A percentile compares a stretch with the other conserved stretches of the same genome.
phyloP scores from a whole-genome alignment of 257 asterid species.

The Penstemon davidsonii region DNA sequence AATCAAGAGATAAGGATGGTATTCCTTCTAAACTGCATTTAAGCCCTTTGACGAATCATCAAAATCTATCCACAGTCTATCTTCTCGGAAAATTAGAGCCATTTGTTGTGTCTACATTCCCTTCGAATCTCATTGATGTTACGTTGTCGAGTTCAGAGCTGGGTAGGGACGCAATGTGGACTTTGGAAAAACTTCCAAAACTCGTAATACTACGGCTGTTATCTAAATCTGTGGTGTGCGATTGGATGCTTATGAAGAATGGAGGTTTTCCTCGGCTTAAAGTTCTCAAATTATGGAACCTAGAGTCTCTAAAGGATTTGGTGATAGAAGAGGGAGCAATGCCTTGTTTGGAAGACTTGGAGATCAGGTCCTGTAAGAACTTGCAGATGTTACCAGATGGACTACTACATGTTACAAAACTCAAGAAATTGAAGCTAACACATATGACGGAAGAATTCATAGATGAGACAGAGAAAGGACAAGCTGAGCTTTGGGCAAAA shows the following conservation, averaged over 20 bases:
- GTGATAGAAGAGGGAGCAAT: conserved; percentile 26
- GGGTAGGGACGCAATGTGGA: conserved; percentile 21
- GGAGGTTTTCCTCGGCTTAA: conserved; percentile 26
- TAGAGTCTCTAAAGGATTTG: conserved; percentile 17
- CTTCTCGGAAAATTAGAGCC: conserved; percentile 29
- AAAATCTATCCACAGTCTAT: conserved; percentile 25
- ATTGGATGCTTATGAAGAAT: conserved; percentile 1
- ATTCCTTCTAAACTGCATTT: conserved; percentile 20
- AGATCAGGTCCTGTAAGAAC: conserved; percentile 24
- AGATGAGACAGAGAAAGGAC: not conserved
- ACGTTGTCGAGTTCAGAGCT: conserved; percentile 31
- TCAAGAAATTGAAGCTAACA: conserved; percentile 8
- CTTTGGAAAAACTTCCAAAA: conserved; percentile 20
- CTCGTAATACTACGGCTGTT: conserved; percentile 30
- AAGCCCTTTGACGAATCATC: conserved; percentile 12
- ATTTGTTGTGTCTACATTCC: conserved; percentile 18
- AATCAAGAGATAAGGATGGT: conserved; percentile 25
- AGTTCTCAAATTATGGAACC: conserved; percentile 29
- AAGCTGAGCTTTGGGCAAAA: conserved; percentile 10
- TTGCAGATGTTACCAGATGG: conserved; percentile 24
- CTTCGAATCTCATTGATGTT: conserved; percentile 16
- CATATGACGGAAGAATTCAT: conserved; percentile 4
- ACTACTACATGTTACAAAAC: not conserved
- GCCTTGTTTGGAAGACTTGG: conserved; percentile 29
- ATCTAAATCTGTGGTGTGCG: not conserved